Evolutionary conservation across 2,329 filamentous ascomycete species (phyloP), one percentile per base, ranked within the genome.

Genomic region (Neoscytalidium dimidiatum): DNA sequence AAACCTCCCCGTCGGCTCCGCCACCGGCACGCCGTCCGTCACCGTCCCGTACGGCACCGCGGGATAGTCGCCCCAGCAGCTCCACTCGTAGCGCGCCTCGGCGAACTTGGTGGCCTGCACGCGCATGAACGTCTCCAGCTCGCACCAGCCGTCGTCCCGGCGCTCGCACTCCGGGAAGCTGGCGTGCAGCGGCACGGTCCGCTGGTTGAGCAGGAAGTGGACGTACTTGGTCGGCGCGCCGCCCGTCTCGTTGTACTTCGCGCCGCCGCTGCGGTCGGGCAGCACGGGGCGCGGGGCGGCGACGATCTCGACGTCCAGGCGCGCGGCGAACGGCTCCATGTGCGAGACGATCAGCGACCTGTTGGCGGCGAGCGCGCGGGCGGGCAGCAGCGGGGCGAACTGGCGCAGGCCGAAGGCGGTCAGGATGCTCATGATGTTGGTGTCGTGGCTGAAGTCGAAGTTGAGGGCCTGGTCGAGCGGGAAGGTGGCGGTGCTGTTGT

Each of bases 381-480:
- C 79, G 0, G 87, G 86, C 14, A 84, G 64, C n/a, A 72, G 78
- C 21, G 84, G 80, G 1, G 82, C 80, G 71, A 94, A 92, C 71
- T 93, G 90, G 2, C 79, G 86, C 52, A 93, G 81, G 1, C 90
- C 90, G 66, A 94, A 90, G 0, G 91, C 90, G 0, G 89, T 87
- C 3, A 93, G 79, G 68, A 92, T 85, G 28, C 85, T 84, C 69
- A 89, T 81, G 66, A 92, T 91, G 73, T 90, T 91, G 33, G 88
- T 90, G 76, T 94, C 91, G 75, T 94, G 91, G 17, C 86, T 88
- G 74, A 93, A 93, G 79, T 93, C 91, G 57, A 93, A 85, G 75
- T 92, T 92, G 17, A 94, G 81, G 23, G 81, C 84, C 73, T 94
- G 91, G 72, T 92, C 86, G 3, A 91, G 78, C 0, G 91, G 91